Conservation (phyloP, 129 eudicot genomes). For the Flaveria ramosissima region DNA sequence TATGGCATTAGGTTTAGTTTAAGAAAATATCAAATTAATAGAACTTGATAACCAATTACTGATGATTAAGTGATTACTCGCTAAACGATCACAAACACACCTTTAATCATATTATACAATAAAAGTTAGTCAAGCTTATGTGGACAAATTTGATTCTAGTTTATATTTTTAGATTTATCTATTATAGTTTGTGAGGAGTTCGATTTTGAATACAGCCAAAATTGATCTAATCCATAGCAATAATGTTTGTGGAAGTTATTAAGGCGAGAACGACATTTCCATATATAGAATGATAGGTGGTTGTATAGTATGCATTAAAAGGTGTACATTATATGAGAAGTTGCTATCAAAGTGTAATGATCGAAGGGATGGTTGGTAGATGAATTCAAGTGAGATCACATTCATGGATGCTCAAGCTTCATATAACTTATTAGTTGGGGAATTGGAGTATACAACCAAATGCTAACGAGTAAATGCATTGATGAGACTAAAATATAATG, state of each 20-base stretch:
- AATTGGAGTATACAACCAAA: constrained; percentile 26
- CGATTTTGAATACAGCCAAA: background rate
- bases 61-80: background rate
- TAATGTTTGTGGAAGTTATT: constrained; percentile 9
- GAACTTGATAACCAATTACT: no score
- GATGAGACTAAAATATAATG: background rate
- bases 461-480: constrained; percentile 14
- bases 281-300: background rate
- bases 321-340: constrained; percentile 17
- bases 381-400: constrained; percentile 30
- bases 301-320: constrained; percentile 9
- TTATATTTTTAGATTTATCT: background rate
- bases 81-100: background rate
- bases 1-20: no score
- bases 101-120: background rate
- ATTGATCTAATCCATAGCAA: background rate
- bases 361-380: constrained; percentile 29
- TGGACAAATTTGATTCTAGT: background rate
- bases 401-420: constrained; percentile 31
- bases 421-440: constrained; percentile 26
- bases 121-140: background rate
- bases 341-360: constrained; percentile 12
- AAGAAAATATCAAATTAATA: no score
- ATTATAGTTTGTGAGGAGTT: background rate
- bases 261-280: constrained; percentile 17